Percentiles rank a stretch among this genome's conserved stretches.
Evolutionary conservation across 2,329 filamentous ascomycete species (phyloP).

Genomic region (Cercospora nicotianae): DNA sequence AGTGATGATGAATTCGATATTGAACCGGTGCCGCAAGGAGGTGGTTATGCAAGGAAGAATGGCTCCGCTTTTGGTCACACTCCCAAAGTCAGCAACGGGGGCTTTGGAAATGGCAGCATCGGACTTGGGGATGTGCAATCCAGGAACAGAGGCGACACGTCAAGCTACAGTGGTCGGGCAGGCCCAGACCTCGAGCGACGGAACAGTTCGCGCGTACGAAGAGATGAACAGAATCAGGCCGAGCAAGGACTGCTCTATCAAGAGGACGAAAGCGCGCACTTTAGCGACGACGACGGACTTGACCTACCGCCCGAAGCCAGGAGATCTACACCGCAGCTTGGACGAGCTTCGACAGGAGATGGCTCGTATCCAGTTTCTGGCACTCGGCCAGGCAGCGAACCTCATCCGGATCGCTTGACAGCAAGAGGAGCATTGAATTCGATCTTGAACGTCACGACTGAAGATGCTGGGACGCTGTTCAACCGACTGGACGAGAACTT

Average conservation of each 20-base stretch:
- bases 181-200: conserved; percentile 50
- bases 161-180: conserved; percentile 53
- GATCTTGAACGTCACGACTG: conserved; percentile 71
- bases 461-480: conserved; percentile 88
- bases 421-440: conserved; percentile 76
- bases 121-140: conserved; percentile 37
- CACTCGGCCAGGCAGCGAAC: conserved; percentile 30
- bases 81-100: conserved; percentile 60
- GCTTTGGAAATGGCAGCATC: conserved; percentile 41
- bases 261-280: conserved; percentile 43
- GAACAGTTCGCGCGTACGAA: conserved; percentile 50
- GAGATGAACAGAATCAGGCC: conserved; percentile 45
- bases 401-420: conserved; percentile 49
- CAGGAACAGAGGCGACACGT: conserved; percentile 48
- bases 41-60: conserved; percentile 73
- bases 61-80: conserved; percentile 75
- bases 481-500: conserved; percentile 92
- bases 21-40: conserved; percentile 62
- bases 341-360: conserved; percentile 27
- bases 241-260: conserved; percentile 58
- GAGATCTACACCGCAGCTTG: conserved; percentile 41
- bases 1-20: conserved; percentile 99
- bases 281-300: conserved; percentile 53
- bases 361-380: conserved; percentile 45
- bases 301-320: conserved; percentile 60